phyloP scores from a whole-genome alignment of 2,329 filamentous ascomycete genomes.

The Penicillium sp. region DNA sequence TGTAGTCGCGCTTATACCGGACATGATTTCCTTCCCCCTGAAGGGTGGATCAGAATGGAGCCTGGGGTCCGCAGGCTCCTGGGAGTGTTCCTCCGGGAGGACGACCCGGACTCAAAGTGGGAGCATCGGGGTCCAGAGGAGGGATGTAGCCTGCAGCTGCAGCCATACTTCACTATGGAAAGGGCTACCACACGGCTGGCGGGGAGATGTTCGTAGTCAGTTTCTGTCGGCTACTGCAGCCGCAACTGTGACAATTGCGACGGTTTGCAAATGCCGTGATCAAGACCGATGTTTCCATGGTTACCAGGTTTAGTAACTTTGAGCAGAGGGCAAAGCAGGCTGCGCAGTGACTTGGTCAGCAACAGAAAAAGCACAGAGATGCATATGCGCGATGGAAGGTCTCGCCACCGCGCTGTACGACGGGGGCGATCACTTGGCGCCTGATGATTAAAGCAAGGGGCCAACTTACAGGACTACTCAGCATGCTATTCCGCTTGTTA shows the following conservation, averaged over 20 bases:
- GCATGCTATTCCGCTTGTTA: constrained; percentile 89
- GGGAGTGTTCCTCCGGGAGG: too few species aligned
- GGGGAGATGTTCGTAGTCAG: constrained; percentile 9
- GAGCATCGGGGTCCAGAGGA: too few species aligned
- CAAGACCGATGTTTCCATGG: constrained; percentile 5
- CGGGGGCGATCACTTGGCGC: constrained; percentile 22
- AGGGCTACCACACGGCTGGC: constrained; percentile 5
- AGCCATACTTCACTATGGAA: constrained; percentile 6
- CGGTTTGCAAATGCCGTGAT: constrained; percentile 9
- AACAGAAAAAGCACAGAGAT: constrained; percentile 4
- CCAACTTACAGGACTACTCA: constrained; percentile 86
- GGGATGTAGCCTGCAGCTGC: too few species aligned
- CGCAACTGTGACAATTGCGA: constrained; percentile 10
- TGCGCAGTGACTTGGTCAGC: constrained; percentile 24
- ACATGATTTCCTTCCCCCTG: neutral
- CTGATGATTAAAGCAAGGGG: constrained; percentile 18
- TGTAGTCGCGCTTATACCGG: neutral
- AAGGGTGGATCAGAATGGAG: neutral
- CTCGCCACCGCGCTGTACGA: constrained; percentile 22
- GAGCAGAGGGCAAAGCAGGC: constrained; percentile 46
- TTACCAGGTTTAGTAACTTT: constrained; percentile 39
- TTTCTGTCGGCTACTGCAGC: constrained; percentile 8
- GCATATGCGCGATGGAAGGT: constrained; percentile 4
- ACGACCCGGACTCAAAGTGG: too few species aligned
- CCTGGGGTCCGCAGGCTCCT: too few species aligned